phyloP scores from a whole-genome alignment of 2,329 filamentous ascomycete genomes.

The Fusarium bulbicola region DNA sequence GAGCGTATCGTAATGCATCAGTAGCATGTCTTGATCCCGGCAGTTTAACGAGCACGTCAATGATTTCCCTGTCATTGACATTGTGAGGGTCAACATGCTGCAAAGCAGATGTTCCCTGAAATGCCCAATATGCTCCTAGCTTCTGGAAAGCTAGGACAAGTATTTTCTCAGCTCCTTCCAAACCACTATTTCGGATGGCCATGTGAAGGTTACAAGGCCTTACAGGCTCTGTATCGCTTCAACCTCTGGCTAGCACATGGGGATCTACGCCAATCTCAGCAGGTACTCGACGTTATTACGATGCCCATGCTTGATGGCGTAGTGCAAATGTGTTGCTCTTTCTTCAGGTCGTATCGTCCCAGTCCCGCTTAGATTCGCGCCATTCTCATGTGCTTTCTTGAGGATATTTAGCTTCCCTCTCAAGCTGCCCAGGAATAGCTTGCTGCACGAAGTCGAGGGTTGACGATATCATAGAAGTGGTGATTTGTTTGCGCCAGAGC shows the following conservation, averaged over 20 bases:
- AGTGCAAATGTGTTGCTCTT: constrained; percentile 7
- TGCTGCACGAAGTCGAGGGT: background rate
- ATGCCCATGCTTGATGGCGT: constrained; percentile 16
- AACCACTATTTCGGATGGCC: background rate
- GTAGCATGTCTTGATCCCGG: background rate
- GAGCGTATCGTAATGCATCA: background rate
- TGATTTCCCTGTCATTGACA: background rate
- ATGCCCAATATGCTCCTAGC: constrained; percentile 12
- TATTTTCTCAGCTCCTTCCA: constrained; percentile 1
- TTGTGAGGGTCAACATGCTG: background rate
- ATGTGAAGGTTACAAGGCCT: constrained; percentile 15
- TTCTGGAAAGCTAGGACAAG: background rate
- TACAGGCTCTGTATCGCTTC: background rate
- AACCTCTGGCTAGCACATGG: background rate
- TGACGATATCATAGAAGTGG: constrained; percentile 13
- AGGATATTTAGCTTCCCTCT: constrained; percentile 7
- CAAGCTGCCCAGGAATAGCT: constrained; percentile 11
- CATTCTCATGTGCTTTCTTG: constrained; percentile 5
- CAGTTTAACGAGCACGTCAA: constrained; percentile 1
- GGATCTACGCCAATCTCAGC: constrained; percentile 3
- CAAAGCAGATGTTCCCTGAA: background rate
- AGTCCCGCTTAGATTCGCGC: background rate
- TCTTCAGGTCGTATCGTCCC: background rate
- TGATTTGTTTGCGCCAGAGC: constrained; percentile 10
- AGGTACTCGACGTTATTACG: constrained; percentile 18